Base-by-base conservation (phyloP, 345 rosid species). In the Camelina sativa region DNA sequence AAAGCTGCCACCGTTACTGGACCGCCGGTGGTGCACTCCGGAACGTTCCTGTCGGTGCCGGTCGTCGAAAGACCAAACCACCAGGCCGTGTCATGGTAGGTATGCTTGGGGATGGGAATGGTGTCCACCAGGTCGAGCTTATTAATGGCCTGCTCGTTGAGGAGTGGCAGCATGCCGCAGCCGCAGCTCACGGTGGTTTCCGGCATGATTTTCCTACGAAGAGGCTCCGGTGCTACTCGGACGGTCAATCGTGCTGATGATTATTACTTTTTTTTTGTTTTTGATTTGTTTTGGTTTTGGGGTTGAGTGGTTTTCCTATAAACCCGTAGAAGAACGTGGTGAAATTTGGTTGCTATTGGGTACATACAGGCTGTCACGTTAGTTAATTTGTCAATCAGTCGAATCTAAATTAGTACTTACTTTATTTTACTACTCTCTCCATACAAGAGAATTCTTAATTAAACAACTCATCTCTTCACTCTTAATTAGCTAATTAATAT, bases 21-120 rank as follows among this genome's bases (percentile, higher is more conserved):
- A 92, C 98, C 0, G 96, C 96, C 1, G 98, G 98, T n/a, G 98
- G 98, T 6, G 92, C 92, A 54, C 92, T 92, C 23, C 81, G 96
- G 52, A 90, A 90, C 65, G 97, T 92, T n/a, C 97, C 97, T 0
- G 86, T 92, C 0, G 96, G 96, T 0, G 93, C 97, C 13, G 97
- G 97, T 52, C 92, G 97, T 41, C 87, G 97, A 74, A 92, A 90
- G 71, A 59, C 80, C 47, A 92, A 87, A 80, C 89, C 89, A 0
- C 88, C 82, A 0, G 84, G 80, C 8, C 82, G 79, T 52, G 83
- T 57, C 7, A 28, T 54, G 11, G 48, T 65, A 25, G 71, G 71
- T 22, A 56, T 64, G 58, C 32, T 52, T 62, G 69, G 76, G 8
- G 75, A 60, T 10, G 54, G 84, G 25, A 67, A 57, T 5, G 78